phyloP scores from a whole-genome alignment of 306 rosid species.

The Acacia crassicarpa region DNA sequence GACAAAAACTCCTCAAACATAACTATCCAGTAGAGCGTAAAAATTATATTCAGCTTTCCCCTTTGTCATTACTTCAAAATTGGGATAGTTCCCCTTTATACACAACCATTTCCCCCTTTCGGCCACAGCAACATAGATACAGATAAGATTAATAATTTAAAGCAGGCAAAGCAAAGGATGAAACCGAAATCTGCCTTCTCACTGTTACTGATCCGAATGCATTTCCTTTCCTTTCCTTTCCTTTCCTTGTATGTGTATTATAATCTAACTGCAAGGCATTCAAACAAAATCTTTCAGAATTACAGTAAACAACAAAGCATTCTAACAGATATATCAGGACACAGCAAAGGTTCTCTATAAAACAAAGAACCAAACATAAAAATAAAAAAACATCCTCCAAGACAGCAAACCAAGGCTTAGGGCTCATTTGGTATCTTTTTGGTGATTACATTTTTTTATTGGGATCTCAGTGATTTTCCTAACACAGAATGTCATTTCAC shows the following conservation, averaged over 20 bases:
- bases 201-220: conserved; percentile 27
- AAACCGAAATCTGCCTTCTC: conserved; percentile 18
- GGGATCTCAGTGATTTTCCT: no score
- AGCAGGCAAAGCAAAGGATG: background rate
- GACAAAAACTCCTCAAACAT: no score
- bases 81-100: background rate
- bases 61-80: background rate
- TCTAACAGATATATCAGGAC: background rate
- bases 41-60: background rate
- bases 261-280: conserved; percentile 29
- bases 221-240: background rate
- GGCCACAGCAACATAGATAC: background rate
- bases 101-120: background rate
- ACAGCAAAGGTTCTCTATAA: background rate
- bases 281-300: background rate
- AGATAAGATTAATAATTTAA: background rate
- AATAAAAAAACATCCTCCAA: background rate
- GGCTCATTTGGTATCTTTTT: no score
- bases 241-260: conserved; percentile 12
- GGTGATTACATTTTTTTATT: no score
- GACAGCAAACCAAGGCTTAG: background rate
- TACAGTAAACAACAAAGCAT: background rate
- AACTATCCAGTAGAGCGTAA: no score
- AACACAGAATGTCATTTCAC: no score
- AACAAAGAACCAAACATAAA: background rate